phyloP scores from a whole-genome alignment of 2,329 filamentous ascomycete species.

The Monosporascus sp. region DNA sequence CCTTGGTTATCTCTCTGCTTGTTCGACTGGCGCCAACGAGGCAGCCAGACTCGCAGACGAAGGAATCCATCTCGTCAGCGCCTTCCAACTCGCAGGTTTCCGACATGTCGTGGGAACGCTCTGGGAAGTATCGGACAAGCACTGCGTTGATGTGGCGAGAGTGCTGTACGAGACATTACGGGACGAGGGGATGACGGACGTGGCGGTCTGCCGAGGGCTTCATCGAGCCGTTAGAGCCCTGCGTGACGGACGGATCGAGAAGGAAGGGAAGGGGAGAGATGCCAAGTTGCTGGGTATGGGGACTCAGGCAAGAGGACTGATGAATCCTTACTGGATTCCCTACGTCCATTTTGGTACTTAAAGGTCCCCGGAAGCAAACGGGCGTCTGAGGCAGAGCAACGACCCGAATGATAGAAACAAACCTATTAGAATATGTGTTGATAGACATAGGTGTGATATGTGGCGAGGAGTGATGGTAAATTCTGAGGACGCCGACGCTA shows the following conservation, averaged over 20 bases:
- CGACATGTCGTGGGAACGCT: background rate
- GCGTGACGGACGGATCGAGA: background rate
- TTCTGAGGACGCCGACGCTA: too few relatives aligned
- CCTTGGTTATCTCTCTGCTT: slow-evolving; percentile 34
- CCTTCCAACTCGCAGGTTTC: slow-evolving; percentile 24
- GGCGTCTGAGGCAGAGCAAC: too few relatives aligned
- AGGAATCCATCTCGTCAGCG: slow-evolving; percentile 30
- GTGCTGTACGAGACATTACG: slow-evolving; percentile 3
- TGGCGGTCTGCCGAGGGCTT: slow-evolving; percentile 3
- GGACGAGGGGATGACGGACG: slow-evolving; percentile 4
- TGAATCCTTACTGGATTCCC: too few relatives aligned
- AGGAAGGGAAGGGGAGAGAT: too few relatives aligned
- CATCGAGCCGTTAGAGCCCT: slow-evolving; percentile 2
- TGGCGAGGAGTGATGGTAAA: too few relatives aligned
- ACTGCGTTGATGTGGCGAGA: slow-evolving; percentile 1
- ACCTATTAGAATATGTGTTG: too few relatives aligned
- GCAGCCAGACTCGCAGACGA: slow-evolving; percentile 27
- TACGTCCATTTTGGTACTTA: too few relatives aligned
- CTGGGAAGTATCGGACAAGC: background rate
- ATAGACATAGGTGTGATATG: too few relatives aligned
- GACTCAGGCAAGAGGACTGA: too few relatives aligned
- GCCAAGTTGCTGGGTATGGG: too few relatives aligned
- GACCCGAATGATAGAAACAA: too few relatives aligned
- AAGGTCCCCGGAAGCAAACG: too few relatives aligned
- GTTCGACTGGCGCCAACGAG: slow-evolving; percentile 23